phyloP scores from a whole-genome alignment of 2,329 filamentous ascomycete species.

The Gliomastix tumulicola region DNA sequence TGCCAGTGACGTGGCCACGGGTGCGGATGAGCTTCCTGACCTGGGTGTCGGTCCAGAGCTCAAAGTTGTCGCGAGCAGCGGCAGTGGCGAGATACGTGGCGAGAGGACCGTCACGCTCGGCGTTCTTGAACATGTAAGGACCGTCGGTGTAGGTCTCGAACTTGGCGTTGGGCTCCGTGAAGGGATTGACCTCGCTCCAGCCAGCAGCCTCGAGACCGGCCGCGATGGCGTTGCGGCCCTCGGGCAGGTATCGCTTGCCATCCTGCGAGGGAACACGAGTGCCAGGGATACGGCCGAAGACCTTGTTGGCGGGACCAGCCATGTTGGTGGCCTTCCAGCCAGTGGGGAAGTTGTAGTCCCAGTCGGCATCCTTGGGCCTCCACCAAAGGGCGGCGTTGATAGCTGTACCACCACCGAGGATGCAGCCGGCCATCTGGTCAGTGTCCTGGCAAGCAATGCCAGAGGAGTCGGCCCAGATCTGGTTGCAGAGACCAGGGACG shows the following conservation, averaged over 20 bases:
- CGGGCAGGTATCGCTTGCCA: slow-evolving; percentile 58
- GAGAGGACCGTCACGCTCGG: slow-evolving; percentile 62
- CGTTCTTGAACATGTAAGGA: slow-evolving; percentile 60
- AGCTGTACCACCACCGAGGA: slow-evolving; percentile 60
- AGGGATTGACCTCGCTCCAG: slow-evolving; percentile 57
- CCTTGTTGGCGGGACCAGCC: slow-evolving; percentile 47
- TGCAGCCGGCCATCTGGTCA: slow-evolving; percentile 67
- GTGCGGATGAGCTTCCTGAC: slow-evolving; percentile 61
- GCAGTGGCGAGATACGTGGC: slow-evolving; percentile 64
- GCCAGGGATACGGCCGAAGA: slow-evolving; percentile 65
- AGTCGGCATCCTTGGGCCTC: slow-evolving; percentile 59
- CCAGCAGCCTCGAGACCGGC: slow-evolving; percentile 51
- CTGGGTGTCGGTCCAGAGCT: slow-evolving; percentile 57
- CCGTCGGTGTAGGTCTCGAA: slow-evolving; percentile 58
- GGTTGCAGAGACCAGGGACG: slow-evolving; percentile 63
- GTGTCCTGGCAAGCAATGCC: slow-evolving; percentile 62
- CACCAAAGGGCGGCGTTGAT: slow-evolving; percentile 66
- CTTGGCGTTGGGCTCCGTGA: slow-evolving; percentile 53
- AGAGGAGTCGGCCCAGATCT: slow-evolving; percentile 58
- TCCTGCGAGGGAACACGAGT: slow-evolving; percentile 61
- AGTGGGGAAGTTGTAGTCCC: slow-evolving; percentile 64
- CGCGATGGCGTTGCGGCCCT: slow-evolving; percentile 57
- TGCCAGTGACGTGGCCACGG: slow-evolving; percentile 55
- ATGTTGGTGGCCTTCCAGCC: slow-evolving; percentile 66
- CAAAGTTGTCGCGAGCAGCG: slow-evolving; percentile 54